A percentile compares a stretch with the other conserved stretches of the same genome.
These are phyloP conservation scores for Fusarium staphyleae DNA, from an alignment of 2,329 filamentous ascomycete genomes.

Conservation along the genomic window DNA sequence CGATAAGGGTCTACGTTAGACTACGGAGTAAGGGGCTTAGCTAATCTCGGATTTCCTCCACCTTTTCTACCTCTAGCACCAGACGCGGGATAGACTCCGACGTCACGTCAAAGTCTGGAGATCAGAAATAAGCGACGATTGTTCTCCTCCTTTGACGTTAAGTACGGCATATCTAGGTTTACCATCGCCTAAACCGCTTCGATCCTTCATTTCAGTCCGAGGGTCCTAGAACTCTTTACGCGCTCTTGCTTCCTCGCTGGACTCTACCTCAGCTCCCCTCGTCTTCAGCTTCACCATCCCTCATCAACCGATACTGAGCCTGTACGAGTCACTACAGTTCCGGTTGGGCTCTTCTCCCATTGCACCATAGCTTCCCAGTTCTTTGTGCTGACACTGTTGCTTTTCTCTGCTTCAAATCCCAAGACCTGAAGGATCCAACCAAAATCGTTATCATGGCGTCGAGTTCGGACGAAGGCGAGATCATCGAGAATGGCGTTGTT, in stretches of 20 bases:
- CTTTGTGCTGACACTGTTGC: constrained; percentile 48
- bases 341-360: constrained; percentile 53
- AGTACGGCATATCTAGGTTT: constrained; percentile 7
- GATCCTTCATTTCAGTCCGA: background rate
- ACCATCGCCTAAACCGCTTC: constrained; percentile 1
- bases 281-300: constrained; percentile 10
- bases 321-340: constrained; percentile 51
- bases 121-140: constrained; percentile 3
- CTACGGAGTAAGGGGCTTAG: constrained; percentile 37
- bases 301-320: constrained; percentile 38
- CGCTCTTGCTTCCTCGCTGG: constrained; percentile 9
- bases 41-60: constrained; percentile 35
- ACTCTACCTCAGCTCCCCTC: constrained; percentile 13
- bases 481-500: constrained; percentile 75
- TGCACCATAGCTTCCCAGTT: constrained; percentile 40
- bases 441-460: constrained; percentile 49
- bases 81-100: constrained; percentile 1
- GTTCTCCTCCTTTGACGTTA: constrained; percentile 15
- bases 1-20: constrained; percentile 38
- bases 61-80: constrained; percentile 11
- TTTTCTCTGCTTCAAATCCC: constrained; percentile 29
- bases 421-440: constrained; percentile 26
- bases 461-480: constrained; percentile 88
- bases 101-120: constrained; percentile 36
- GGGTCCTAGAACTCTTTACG: background rate